Evolutionary conservation across 1,139 yeast genomes (phyloP), one percentile per base, ranked within the genome.

Genomic region (Candida sanyaensis): DNA sequence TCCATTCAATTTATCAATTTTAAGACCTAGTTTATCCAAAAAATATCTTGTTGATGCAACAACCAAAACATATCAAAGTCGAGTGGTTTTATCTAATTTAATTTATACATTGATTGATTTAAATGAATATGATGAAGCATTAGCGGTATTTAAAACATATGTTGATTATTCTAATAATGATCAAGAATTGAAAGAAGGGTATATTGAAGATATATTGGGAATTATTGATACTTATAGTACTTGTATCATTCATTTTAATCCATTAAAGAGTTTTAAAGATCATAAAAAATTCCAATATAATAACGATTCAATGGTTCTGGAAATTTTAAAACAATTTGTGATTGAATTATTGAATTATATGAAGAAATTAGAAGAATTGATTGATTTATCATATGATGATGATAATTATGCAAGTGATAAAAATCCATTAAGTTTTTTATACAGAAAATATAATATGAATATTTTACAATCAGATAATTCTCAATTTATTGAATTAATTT

Each of bases 101-200:
- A 68, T 75, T 34, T 63, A 66, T 47, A 60, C 68, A 1, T 62
- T 75, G 46, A 57, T 75, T 24, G 73, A 70, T 33, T 59, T 68
- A 45, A 57, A 62, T 12, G 77, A 75, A 53, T 69, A 62, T 49
- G 80, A 75, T 51, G 80, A 75, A 54, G 80, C 80, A 0, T 62
- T 69, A 47, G 76, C 75, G 5, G 78, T 75, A 0, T 69, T 75
- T 49, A 68, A 66, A 30, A 73, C 79, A 0, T 73, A 66, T 49
- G 56, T 64, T 5, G 58, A 58, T 32, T 75, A 75, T 53, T 49
- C 69, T 12, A 66, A 67, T 24, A 71, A 66, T 41, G 75, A 71
- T 26, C 63, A 67, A 50, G 65, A 65, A 40, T 74, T 71, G 37
- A 58, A 64, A 41, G 60, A 61, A 13, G 77, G 78, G 1, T 44